Percentiles rank a stretch among this genome's conserved stretches.
These are phyloP conservation scores for Blastobotrys robertii DNA, from an alignment of 805 yeast species.

Conservation along the genomic window DNA sequence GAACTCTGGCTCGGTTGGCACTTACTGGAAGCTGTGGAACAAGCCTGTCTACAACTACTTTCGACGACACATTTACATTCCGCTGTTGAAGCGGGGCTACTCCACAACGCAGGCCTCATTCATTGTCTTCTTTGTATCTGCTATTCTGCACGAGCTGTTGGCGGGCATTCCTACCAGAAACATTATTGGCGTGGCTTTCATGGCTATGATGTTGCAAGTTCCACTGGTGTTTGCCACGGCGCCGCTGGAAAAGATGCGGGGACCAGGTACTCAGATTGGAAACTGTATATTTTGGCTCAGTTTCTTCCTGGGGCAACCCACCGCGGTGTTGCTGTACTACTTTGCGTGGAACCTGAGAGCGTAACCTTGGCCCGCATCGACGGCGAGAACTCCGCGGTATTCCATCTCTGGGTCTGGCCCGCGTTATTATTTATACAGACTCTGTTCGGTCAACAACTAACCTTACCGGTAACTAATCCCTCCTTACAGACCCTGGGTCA, in stretches of 20 bases:
- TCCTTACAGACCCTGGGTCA: not conserved
- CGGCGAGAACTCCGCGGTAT: too few species aligned
- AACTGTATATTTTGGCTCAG: slow-evolving; percentile 39
- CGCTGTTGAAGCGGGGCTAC: slow-evolving; percentile 30
- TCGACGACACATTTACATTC: slow-evolving; percentile 34
- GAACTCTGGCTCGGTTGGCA: slow-evolving; percentile 39
- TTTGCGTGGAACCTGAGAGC: slow-evolving; percentile 32
- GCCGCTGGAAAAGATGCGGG: slow-evolving; percentile 34
- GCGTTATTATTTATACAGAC: too few species aligned
- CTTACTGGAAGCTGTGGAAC: slow-evolving; percentile 41
- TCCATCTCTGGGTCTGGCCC: too few species aligned
- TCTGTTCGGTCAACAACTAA: too few species aligned
- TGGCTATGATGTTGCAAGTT: slow-evolving; percentile 35
- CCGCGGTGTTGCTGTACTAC: slow-evolving; percentile 35
- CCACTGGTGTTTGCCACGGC: slow-evolving; percentile 33
- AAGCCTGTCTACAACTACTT: slow-evolving; percentile 35
- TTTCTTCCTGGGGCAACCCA: slow-evolving; percentile 38
- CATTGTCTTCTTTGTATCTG: slow-evolving; percentile 35
- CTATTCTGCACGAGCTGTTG: slow-evolving; percentile 36
- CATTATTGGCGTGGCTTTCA: slow-evolving; percentile 37
- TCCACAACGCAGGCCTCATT: slow-evolving; percentile 24
- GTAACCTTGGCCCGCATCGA: not conserved
- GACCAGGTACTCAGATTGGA: slow-evolving; percentile 33
- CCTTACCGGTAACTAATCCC: too few species aligned
- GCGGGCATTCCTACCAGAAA: slow-evolving; percentile 40